These are phyloP conservation scores for Penicillium coffeae DNA, from an alignment of 495 filamentous ascomycete genomes.

Conservation along the genomic window DNA sequence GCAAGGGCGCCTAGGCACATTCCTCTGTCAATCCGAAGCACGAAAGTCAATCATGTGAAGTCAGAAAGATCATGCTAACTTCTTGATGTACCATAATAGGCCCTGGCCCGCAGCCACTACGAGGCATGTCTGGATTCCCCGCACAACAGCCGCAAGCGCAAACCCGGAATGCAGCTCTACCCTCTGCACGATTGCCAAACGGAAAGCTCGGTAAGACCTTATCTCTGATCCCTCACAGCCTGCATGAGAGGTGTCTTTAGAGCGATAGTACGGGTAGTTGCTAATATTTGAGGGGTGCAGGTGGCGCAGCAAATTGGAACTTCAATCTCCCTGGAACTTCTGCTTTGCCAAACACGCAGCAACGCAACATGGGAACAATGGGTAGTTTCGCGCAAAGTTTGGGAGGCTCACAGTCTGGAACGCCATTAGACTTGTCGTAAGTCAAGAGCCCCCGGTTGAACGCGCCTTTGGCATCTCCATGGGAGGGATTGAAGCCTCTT, in stretches of 20 bases:
- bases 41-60: slow-evolving; percentile 6
- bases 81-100: slow-evolving; percentile 38
- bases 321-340: slow-evolving; percentile 68
- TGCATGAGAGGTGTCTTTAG: not conserved
- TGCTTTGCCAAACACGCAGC: slow-evolving; percentile 54
- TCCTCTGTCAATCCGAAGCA: slow-evolving; percentile 16
- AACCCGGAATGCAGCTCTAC: slow-evolving; percentile 53
- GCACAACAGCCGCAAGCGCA: slow-evolving; percentile 58
- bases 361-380: slow-evolving; percentile 57
- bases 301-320: slow-evolving; percentile 68
- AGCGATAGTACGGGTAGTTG: slow-evolving; percentile 11
- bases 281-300: slow-evolving; percentile 45
- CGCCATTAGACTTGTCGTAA: slow-evolving; percentile 78
- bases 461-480: not conserved
- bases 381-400: slow-evolving; percentile 81
- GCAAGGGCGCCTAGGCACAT: slow-evolving; percentile 18
- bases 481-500: no score
- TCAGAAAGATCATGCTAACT: slow-evolving; percentile 27
- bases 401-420: slow-evolving; percentile 68
- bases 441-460: slow-evolving; percentile 30
- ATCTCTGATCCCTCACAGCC: slow-evolving; percentile 2
- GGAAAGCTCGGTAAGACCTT: slow-evolving; percentile 64
- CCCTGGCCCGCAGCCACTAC: slow-evolving; percentile 63
- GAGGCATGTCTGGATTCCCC: slow-evolving; percentile 68
- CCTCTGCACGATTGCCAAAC: slow-evolving; percentile 68